Evolutionary conservation across 106 monocot genomes (phyloP).

Genomic region (Dioscorea alata): DNA sequence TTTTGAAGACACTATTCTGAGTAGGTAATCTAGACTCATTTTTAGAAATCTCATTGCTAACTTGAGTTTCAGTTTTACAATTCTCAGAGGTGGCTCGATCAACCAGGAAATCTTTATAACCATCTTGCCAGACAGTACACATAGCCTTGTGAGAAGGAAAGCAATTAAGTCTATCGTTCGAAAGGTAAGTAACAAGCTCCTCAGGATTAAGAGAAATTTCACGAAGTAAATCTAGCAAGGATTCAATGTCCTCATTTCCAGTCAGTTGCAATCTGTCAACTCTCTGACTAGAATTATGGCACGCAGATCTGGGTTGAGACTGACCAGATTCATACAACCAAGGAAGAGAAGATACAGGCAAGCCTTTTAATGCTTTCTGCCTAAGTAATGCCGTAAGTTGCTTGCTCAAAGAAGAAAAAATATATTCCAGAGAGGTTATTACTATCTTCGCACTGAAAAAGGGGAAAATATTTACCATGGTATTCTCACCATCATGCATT

Average conservation of each 20-base stretch:
- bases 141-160: constrained; percentile 24
- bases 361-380: constrained; percentile 36
- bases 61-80: constrained; percentile 7
- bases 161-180: constrained; percentile 37
- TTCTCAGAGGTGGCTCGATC: constrained; percentile 8
- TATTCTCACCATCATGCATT: constrained; percentile 17
- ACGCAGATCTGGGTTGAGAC: constrained; percentile 13
- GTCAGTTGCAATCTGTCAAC: constrained; percentile 18
- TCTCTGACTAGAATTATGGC: constrained; percentile 19
- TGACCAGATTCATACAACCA: constrained; percentile 37
- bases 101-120: constrained; percentile 14
- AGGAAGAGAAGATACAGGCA: constrained; percentile 25
- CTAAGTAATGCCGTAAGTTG: constrained; percentile 49
- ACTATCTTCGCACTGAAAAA: constrained; percentile 23
- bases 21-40: constrained; percentile 7
- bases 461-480: constrained; percentile 9
- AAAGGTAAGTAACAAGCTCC: constrained; percentile 36
- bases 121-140: constrained; percentile 50
- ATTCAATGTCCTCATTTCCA: constrained; percentile 19
- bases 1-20: background rate
- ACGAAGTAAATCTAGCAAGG: constrained; percentile 37
- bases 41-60: background rate
- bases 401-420: constrained; percentile 53
- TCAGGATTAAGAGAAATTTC: constrained; percentile 40
- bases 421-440: constrained; percentile 30